These are phyloP conservation scores for Pythium utonaiense DNA, from an alignment of 352 stramenopile genomes.

Conservation along the genomic window DNA sequence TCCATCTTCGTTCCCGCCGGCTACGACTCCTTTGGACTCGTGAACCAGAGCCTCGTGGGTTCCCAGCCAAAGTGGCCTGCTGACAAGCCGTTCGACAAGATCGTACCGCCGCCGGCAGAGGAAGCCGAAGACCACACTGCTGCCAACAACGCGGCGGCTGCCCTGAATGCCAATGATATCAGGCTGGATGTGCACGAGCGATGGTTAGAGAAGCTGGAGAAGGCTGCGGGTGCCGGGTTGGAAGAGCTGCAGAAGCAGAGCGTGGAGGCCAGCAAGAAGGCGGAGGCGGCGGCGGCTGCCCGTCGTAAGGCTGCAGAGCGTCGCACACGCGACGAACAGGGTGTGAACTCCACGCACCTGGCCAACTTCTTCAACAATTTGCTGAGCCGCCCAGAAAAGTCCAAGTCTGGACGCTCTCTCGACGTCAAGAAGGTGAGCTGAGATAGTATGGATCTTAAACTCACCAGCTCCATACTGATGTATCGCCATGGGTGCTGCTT, in stretches of 20 bases:
- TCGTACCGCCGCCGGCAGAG: slow-evolving; percentile 52
- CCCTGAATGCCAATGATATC: slow-evolving; percentile 36
- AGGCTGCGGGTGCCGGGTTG: slow-evolving; percentile 65
- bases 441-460: no score
- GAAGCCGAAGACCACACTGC: slow-evolving; percentile 21
- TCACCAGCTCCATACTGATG: not conserved
- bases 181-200: slow-evolving; percentile 64
- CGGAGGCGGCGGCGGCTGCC: slow-evolving; percentile 60
- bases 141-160: not conserved
- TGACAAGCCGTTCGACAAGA: slow-evolving; percentile 81
- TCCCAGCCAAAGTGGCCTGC: slow-evolving; percentile 72
- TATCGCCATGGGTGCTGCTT: not conserved
- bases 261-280: slow-evolving; percentile 79
- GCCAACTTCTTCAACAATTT: slow-evolving; percentile 89
- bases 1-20: slow-evolving; percentile 73
- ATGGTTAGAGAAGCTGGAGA: slow-evolving; percentile 83
- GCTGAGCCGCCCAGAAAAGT: slow-evolving; percentile 79
- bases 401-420: slow-evolving; percentile 60
- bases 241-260: slow-evolving; percentile 84
- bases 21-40: slow-evolving; percentile 73
- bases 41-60: slow-evolving; percentile 73
- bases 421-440: slow-evolving; percentile 57
- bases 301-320: slow-evolving; percentile 67
- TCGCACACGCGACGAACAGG: slow-evolving; percentile 76
- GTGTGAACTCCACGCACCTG: slow-evolving; percentile 82